A percentile compares a stretch with the other conserved stretches of the same genome.
These are phyloP conservation scores for Dictyostelium gargantuum DNA, from an alignment of 208 protist genomes.

Conservation along the genomic window DNA sequence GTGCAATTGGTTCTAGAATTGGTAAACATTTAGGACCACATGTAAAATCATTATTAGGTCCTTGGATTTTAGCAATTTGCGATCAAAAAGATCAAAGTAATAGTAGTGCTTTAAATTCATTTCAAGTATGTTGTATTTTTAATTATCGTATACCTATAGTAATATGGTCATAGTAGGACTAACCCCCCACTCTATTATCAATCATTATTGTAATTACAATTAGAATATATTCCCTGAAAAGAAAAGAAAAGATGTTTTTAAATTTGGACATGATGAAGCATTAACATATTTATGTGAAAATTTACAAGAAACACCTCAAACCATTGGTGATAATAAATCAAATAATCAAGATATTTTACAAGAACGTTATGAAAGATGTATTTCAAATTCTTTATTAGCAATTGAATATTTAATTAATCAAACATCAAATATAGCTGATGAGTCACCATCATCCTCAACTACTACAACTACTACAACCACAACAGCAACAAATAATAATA, in stretches of 20 bases:
- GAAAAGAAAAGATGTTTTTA: constrained; percentile 43
- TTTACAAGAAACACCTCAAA: neutral
- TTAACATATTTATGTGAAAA: constrained; percentile 38
- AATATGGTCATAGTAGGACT: too few species aligned
- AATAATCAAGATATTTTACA: constrained; percentile 12
- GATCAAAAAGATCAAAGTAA: constrained; percentile 29
- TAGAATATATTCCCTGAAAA: constrained; percentile 60
- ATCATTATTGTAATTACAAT: too few species aligned
- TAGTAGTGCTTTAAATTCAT: constrained; percentile 21
- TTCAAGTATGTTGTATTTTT: neutral
- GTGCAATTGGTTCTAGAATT: neutral
- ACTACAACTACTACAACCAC: neutral
- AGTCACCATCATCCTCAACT: neutral
- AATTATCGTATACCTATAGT: neutral
- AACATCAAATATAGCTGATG: neutral
- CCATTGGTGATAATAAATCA: constrained; percentile 32
- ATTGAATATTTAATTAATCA: constrained; percentile 52
- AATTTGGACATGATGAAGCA: constrained; percentile 32
- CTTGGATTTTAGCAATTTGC: constrained; percentile 40
- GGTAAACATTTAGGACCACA: constrained; percentile 34
- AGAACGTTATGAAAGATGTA: constrained; percentile 54
- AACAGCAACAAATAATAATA: too few species aligned
- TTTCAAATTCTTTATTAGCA: constrained; percentile 55
- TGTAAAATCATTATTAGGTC: constrained; percentile 16
- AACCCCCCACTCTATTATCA: neutral